These are phyloP conservation scores for Rhizopus arrhizus DNA, from an alignment of 371 early-diverging fungal species.

Conservation along the genomic window DNA sequence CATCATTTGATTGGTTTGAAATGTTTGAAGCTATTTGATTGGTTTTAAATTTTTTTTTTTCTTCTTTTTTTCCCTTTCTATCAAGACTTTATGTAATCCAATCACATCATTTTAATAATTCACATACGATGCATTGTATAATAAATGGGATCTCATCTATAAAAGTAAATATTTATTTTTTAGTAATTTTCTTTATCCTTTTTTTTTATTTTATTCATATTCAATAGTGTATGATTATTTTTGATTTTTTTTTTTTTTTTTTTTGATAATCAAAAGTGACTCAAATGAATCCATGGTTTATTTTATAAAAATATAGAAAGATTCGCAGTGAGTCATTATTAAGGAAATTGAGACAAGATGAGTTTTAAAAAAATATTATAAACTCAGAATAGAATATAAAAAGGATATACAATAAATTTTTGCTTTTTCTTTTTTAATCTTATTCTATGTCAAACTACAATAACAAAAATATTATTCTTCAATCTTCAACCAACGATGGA, in stretches of 20 bases:
- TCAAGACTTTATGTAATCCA: background rate
- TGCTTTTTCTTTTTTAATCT: conserved; percentile 13
- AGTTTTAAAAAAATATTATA: conserved; percentile 2
- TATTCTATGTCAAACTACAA: conserved; percentile 21
- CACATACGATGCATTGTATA: conserved; percentile 8
- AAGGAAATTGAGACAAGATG: background rate
- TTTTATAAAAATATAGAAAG: background rate
- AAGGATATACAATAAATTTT: background rate
- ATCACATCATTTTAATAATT: conserved; percentile 6
- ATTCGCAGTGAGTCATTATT: conserved; percentile 3
- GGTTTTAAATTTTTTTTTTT: background rate
- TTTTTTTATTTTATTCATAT: background rate
- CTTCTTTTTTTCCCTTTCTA: background rate
- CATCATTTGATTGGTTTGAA: conserved; percentile 1
- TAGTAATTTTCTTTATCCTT: background rate
- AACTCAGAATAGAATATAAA: conserved; percentile 2
- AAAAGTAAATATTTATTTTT: background rate
- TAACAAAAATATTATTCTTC: conserved; percentile 13
- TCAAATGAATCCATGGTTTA: too few species aligned
- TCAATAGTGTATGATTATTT: background rate
- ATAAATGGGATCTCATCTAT: background rate
- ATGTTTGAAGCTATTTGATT: background rate
- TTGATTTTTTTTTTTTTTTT: too few species aligned
- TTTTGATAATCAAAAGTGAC: too few species aligned
- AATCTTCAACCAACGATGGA: conserved; percentile 9